Base-by-base conservation (phyloP, 2,329 filamentous ascomycete species). In the Chrysosporium keratinophilum region DNA sequence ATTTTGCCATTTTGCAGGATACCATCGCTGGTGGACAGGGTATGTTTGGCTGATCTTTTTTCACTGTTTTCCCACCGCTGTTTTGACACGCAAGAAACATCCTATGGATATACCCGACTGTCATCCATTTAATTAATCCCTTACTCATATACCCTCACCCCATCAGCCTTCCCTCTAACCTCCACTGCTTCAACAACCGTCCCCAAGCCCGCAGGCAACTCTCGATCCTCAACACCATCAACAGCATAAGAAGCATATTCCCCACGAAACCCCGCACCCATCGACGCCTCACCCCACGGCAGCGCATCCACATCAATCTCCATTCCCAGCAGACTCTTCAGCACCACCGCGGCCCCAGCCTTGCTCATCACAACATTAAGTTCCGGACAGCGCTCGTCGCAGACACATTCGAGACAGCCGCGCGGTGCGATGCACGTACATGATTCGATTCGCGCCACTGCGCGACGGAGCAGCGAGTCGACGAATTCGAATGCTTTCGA, bases 401-500 rank as follows among this genome's bases (percentile, higher is more conserved):
- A 88, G 42, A 94, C 89, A 69, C 93, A 98, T 68, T 95, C 91
- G 19, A 91, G 72, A 69, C 93, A 97, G 0, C 93, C 93, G 55
- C 85, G 80, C 2, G 70, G 67, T 5, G 59, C 63, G 10, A 81
- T 70, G 64, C 90, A 97, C 39, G 76, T 73, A 63, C 93, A 98
- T 1, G 74, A 76, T 63, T 87, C 82, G 5, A 97, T 82, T 6
- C 93, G 77, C 54, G 81, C 76, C 37, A 93, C 78, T 0, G 90
- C 91, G 64, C 90, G 84, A 17, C 74, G 73, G 1, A 97, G 76
- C 34, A 97, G 72, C 34, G 85, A 67, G 63, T 95, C 88, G 17
- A 95, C 77, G 64, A 95, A 94, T 63, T 97, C 91, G 63, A 97
- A 97, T 0, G 89, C 91, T 66, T 95, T 96, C 39, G 85, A 87